A percentile compares a stretch with the other conserved stretches of the same genome.
Evolutionary conservation across 345 rosid genomes (phyloP).

Genomic region (Microthlaspi erraticum): DNA sequence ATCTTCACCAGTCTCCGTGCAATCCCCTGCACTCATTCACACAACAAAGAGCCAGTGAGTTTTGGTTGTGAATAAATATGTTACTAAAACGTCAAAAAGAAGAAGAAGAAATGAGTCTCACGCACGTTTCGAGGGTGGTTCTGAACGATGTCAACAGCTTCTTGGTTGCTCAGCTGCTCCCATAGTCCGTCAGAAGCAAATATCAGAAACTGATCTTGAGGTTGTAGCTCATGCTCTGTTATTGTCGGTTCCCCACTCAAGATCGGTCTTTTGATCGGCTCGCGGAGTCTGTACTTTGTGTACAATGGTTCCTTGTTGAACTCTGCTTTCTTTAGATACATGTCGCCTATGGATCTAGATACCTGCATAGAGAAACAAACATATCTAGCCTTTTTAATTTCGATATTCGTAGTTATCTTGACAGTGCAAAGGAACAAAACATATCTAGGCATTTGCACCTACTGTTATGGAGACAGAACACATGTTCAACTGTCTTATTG

Average conservation of each 20-base stretch:
- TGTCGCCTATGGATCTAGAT: slow-evolving; percentile 93
- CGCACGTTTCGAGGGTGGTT: slow-evolving; percentile 81
- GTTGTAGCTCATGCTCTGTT: slow-evolving; percentile 67
- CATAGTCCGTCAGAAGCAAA: slow-evolving; percentile 98
- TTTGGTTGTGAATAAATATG: not conserved
- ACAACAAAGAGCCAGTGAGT: slow-evolving; percentile 6
- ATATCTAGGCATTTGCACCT: not conserved
- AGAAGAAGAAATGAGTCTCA: slow-evolving; percentile 29
- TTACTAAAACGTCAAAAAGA: not conserved
- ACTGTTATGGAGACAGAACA: not conserved
- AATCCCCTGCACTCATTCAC: slow-evolving; percentile 54
- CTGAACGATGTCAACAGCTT: slow-evolving; percentile 88
- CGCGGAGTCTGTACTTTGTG: slow-evolving; percentile 80
- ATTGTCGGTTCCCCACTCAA: slow-evolving; percentile 86
- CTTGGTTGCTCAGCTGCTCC: slow-evolving; percentile 95
- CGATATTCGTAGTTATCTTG: not conserved
- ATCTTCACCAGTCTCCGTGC: slow-evolving; percentile 73
- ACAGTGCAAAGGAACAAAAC: slow-evolving; percentile 9
- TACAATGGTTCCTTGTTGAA: slow-evolving; percentile 90
- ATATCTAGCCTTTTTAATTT: slow-evolving; percentile 7
- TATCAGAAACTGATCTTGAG: slow-evolving; percentile 80
- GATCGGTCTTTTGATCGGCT: slow-evolving; percentile 82
- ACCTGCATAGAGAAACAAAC: slow-evolving; percentile 54
- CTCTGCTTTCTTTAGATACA: slow-evolving; percentile 84
- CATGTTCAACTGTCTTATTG: not conserved